Base-by-base conservation (phyloP, 2,329 filamentous ascomycete species). In the Calonectria henricotiae region DNA sequence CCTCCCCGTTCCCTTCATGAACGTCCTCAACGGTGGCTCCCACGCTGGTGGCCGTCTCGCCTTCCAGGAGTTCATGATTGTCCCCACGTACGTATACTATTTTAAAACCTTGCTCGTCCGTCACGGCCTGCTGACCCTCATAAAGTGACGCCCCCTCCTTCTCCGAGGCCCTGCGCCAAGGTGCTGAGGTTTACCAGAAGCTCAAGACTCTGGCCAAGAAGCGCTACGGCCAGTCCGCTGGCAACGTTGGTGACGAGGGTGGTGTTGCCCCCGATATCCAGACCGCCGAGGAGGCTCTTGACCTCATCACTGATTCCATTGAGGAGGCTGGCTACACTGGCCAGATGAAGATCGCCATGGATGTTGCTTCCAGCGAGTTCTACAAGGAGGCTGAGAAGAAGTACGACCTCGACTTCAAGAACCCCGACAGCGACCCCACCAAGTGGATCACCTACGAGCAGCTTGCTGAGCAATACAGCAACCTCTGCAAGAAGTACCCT, bases 361-460 rank as follows among this genome's bases (percentile, higher is more conserved):
- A 99, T 82, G 96, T 98, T 83, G 96, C 96, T 76, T 98, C 96
- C 76, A 97, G 94, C 89, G 96, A 99, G 86, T 99, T 99, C 91
- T 99, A 99, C 93, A 98, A 98, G 89, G 86, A 88, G 80, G 94
- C 96, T 63, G 96, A 88, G 84, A 98, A 98, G 93, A 98, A 98
- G 90, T 99, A 99, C 91, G 96, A 99, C 83, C 90, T 99, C 76
- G 96, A 98, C 92, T 99, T 98, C 94, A 98, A 99, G 94, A 99
- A 99, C 92, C 96, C 96, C 81, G 93, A 98, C 75, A 96, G 93
- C 84, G 96, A 99, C 89, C 90, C 92, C 82, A 90, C 86, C 89
- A 98, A 99, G 91, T 98, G 96, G 96, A 89, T 99, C 89, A 98
- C 94, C 79, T 98, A 98, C 87, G 94, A 98, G 90, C 89, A 99